Conservation (phyloP, 345 rosid species). For the Eucalyptus paniculata region DNA sequence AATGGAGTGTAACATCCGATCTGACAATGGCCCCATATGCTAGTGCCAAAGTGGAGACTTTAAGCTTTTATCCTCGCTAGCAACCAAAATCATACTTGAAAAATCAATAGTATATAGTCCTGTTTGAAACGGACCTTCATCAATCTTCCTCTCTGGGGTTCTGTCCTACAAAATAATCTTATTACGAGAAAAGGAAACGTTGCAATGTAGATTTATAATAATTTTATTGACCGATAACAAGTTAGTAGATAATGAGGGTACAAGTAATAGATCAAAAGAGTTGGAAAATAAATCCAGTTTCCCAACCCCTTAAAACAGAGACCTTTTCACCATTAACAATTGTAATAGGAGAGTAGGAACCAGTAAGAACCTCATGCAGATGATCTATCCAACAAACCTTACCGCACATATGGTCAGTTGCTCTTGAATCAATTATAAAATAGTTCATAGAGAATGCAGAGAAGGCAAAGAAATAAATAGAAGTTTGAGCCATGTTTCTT, state of each 20-base stretch:
- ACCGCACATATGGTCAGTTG: not conserved
- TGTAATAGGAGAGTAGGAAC: not conserved
- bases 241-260: not conserved
- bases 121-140: not conserved
- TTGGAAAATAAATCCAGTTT: not conserved
- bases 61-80: not conserved
- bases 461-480: not conserved
- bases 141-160: not conserved
- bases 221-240: not conserved
- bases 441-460: not conserved
- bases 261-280: not conserved
- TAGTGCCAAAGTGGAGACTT: not conserved
- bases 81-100: not conserved
- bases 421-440: not conserved
- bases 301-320: not conserved
- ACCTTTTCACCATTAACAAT: not conserved
- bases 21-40: not conserved
- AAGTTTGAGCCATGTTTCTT: not conserved
- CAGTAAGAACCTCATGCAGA: not conserved
- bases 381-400: not conserved
- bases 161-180: not conserved
- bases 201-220: not conserved
- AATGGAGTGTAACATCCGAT: not conserved
- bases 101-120: not conserved
- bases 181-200: not conserved